phyloP scores from a whole-genome alignment of 768 basidiomycete species.

The Serendipita vermifera region DNA sequence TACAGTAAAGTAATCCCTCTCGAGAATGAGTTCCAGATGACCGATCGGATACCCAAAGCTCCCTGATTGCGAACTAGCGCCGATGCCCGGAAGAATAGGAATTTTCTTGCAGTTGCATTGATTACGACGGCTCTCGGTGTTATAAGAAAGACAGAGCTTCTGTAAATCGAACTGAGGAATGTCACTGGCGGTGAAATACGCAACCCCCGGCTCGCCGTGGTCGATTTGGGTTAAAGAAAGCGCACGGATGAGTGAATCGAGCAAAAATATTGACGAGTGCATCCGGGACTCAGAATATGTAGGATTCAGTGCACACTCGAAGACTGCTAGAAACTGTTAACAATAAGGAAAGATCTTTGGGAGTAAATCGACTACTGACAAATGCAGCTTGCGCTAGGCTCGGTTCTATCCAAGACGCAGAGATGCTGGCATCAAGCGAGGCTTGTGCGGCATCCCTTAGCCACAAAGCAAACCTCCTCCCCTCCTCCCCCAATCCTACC shows the following conservation, averaged over 20 bases:
- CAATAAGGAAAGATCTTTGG: not conserved
- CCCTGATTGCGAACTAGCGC: no score
- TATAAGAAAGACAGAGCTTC: no score
- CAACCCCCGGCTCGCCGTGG: conserved; percentile 38
- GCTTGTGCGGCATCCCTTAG: conserved; percentile 44
- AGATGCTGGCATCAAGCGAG: conserved; percentile 40
- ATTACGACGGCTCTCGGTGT: conserved; percentile 10
- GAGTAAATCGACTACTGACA: conserved; percentile 30
- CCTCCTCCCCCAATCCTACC: conserved; percentile 39
- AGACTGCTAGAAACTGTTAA: conserved; percentile 60
- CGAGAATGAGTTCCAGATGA: no score
- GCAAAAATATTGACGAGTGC: conserved; percentile 36
- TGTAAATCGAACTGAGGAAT: no score
- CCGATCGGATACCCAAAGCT: no score
- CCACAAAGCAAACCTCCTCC: conserved; percentile 45
- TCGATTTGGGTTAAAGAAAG: conserved; percentile 47
- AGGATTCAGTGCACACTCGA: conserved; percentile 64
- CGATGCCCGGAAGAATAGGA: not conserved
- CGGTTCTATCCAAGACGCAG: conserved; percentile 41
- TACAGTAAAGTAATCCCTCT: no score
- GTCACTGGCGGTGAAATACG: conserved; percentile 33
- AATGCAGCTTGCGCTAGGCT: conserved; percentile 61
- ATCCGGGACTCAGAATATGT: conserved; percentile 44
- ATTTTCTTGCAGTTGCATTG: not conserved
- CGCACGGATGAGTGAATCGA: conserved; percentile 53